Evolutionary conservation across 2,329 filamentous ascomycete genomes (phyloP), one percentile per base, ranked within the genome.

Genomic region (Purpureocillium lavendulum): DNA sequence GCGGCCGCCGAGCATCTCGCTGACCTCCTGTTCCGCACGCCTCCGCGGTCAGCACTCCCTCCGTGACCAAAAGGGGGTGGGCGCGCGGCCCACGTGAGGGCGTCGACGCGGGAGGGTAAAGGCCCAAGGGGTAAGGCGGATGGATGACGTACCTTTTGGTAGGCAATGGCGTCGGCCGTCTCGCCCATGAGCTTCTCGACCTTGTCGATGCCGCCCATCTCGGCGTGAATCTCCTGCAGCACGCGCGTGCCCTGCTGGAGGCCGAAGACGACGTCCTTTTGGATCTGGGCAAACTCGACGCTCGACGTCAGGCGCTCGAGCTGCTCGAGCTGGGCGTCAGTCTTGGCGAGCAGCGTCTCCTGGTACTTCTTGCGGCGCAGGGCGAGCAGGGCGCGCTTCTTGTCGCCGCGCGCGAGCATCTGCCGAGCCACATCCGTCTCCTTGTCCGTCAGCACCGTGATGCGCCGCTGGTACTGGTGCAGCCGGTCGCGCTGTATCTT

Each of bases 401-500:
- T 89, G 66, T 96, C 85, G 54, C 84, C 82, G 44, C 77, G 74
- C 14, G 80, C 79, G 15, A 97, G 74, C 66, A 94, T 89, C 67
- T 87, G 75, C 49, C 78, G 80, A 16, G 92, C 90, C 42, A 95
- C 84, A 34, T 81, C 83, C 36, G 84, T 95, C 66, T 98, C 90
- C 49, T 84, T 84, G 57, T 82, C 77, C 7, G 90, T 96, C 30
- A 98, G 78, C 38, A 86, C 73, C 29, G 81, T 83, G 57, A 98
- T 92, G 54, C 86, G 84, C 55, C 84, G 84, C 64, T 96, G 90
- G 69, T 97, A 97, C 61, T 94, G 88, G 56, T 94, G 89, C 4
- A 98, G 82, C 63, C 88, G 94, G 71, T 98, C 92, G 62, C 92
- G 89, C 69, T 97, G 90, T 65, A 80, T 87, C 70, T 97, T 97